Percentiles rank a stretch among this genome's conserved stretches.
phyloP scores from a whole-genome alignment of 352 stramenopile species.

The Thalassiosira delicatula region DNA sequence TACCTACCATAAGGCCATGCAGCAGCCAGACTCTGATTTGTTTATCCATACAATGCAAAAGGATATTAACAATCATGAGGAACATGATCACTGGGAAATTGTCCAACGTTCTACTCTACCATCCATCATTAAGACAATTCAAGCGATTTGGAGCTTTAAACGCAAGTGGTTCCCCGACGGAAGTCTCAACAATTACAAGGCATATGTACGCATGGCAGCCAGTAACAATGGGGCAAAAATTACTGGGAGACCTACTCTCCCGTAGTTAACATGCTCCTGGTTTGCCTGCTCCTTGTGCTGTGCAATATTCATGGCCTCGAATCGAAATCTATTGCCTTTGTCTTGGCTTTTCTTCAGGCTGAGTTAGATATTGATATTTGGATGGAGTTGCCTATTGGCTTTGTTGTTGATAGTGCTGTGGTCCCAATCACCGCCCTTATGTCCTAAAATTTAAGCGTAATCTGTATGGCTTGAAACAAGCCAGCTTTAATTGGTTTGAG shows the following conservation, averaged over 20 bases:
- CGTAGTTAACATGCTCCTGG: slow-evolving; percentile 28
- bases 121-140: slow-evolving; percentile 18
- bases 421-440: background rate
- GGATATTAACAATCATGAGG: slow-evolving; percentile 44
- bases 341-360: slow-evolving; percentile 32
- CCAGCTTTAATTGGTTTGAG: slow-evolving; percentile 44
- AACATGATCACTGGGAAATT: slow-evolving; percentile 21
- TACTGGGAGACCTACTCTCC: slow-evolving; percentile 52
- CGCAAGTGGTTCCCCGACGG: slow-evolving; percentile 56
- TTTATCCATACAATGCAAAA: slow-evolving; percentile 47
- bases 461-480: slow-evolving; percentile 67
- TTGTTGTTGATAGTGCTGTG: background rate
- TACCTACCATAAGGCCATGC: background rate
- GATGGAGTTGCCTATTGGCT: slow-evolving; percentile 28
- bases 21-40: background rate
- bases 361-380: slow-evolving; percentile 33
- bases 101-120: slow-evolving; percentile 14
- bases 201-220: slow-evolving; percentile 37
- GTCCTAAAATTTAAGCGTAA: slow-evolving; percentile 46
- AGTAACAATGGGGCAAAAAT: slow-evolving; percentile 33
- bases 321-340: slow-evolving; percentile 37
- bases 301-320: background rate
- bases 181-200: slow-evolving; percentile 49
- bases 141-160: slow-evolving; percentile 62
- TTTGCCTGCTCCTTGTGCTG: slow-evolving; percentile 13